Conservation (phyloP, 371 early-diverging fungal genomes). For the Apophysomyces variabilis region DNA sequence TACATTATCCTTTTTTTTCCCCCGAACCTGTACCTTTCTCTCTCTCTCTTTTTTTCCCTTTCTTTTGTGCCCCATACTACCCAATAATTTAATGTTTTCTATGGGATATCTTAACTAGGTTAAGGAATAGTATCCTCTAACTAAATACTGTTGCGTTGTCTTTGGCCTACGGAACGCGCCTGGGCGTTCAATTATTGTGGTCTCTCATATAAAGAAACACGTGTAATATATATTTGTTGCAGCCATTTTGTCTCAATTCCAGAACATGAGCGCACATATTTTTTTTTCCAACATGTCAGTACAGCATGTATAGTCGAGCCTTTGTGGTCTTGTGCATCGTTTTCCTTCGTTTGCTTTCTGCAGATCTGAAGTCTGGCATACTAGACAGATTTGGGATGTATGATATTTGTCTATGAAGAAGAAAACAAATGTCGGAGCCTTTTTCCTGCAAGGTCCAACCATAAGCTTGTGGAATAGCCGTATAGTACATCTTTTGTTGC, state of each 20-base stretch:
- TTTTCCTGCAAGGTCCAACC: background rate
- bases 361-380: background rate
- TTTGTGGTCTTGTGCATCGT: background rate
- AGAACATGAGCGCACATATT: background rate
- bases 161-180: background rate
- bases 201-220: background rate
- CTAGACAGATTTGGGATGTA: background rate
- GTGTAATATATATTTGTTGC: constrained; percentile 1
- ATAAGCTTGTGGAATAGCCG: background rate
- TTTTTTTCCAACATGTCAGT: background rate
- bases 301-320: background rate
- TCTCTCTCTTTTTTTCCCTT: background rate
- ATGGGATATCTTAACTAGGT: background rate
- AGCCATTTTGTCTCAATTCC: background rate
- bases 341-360: background rate
- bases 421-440: background rate
- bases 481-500: background rate
- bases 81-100: too few relatives aligned
- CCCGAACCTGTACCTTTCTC: background rate
- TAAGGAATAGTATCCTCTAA: background rate
- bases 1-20: background rate
- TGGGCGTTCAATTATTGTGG: background rate
- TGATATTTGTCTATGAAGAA: too few relatives aligned
- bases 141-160: background rate
- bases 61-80: too few relatives aligned